A percentile compares a stretch with the other conserved stretches of the same genome.
Evolutionary conservation across 805 yeast genomes (phyloP).

Genomic region (Saturnispora bothae): DNA sequence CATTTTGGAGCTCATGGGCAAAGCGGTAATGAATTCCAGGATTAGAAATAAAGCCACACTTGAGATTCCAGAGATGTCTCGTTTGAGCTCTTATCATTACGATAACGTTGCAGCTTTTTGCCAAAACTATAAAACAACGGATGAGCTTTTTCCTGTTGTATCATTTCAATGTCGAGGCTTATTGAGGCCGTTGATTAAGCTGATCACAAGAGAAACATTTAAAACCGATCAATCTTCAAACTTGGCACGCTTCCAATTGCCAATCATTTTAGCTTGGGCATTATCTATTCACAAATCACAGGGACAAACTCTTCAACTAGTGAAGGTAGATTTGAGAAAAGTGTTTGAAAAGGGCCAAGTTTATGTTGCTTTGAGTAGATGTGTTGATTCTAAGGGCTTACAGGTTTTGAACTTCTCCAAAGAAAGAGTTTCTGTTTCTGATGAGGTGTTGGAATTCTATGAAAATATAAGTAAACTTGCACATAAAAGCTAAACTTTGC

Average conservation of each 20-base stretch:
- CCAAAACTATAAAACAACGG: constrained; percentile 16
- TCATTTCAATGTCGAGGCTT: constrained; percentile 29
- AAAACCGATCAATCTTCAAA: constrained; percentile 19
- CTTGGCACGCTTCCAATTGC: constrained; percentile 46
- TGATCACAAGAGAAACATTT: constrained; percentile 29
- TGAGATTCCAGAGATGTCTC: constrained; percentile 5
- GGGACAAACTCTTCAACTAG: constrained; percentile 68
- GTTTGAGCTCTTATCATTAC: constrained; percentile 7
- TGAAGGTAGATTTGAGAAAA: constrained; percentile 55
- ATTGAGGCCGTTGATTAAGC: constrained; percentile 20
- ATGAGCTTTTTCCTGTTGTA: constrained; percentile 33
- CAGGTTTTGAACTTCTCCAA: constrained; percentile 60
- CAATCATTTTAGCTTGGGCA: constrained; percentile 72
- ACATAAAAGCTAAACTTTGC: no score
- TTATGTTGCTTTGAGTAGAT: constrained; percentile 74
- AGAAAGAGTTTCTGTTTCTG: constrained; percentile 45
- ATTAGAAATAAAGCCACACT: constrained; percentile 8
- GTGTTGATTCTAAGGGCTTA: constrained; percentile 52
- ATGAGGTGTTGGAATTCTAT: constrained; percentile 55
- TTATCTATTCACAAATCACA: constrained; percentile 77
- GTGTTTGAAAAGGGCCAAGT: constrained; percentile 78
- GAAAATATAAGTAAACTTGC: no score
- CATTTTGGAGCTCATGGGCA: constrained; percentile 8
- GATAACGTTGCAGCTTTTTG: constrained; percentile 15
- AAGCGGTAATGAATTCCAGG: constrained; percentile 1